phyloP scores from a whole-genome alignment of 768 basidiomycete genomes.

The Hypholoma sublateritium region DNA sequence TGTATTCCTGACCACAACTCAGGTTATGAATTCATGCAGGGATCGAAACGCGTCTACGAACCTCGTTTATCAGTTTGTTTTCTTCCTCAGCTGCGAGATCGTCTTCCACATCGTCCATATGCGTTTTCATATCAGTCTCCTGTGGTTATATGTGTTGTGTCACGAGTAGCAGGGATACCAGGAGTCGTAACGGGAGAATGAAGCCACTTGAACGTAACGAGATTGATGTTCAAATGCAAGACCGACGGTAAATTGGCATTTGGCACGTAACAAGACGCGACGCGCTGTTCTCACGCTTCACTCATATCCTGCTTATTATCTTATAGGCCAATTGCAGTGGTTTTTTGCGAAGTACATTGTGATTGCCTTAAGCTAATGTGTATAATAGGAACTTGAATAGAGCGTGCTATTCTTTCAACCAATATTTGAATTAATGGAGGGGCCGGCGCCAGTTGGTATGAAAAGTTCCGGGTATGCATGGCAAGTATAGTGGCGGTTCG shows the following conservation, averaged over 20 bases:
- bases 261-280: constrained; percentile 30
- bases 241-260: constrained; percentile 1
- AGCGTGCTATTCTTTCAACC: not conserved
- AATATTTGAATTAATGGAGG: constrained; percentile 4
- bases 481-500: not conserved
- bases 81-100: constrained; percentile 83
- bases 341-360: not conserved
- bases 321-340: not conserved
- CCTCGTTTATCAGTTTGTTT: constrained; percentile 88
- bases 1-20: constrained; percentile 62
- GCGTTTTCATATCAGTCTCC: constrained; percentile 39
- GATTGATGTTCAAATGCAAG: constrained; percentile 9
- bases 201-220: not conserved
- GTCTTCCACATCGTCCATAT: constrained; percentile 72
- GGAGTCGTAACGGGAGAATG: not conserved
- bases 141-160: not conserved
- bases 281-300: constrained; percentile 41
- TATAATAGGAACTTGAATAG: not conserved
- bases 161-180: not conserved
- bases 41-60: constrained; percentile 33
- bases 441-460: constrained; percentile 1
- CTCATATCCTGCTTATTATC: not conserved
- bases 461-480: constrained; percentile 1
- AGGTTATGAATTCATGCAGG: constrained; percentile 1
- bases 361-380: not conserved